Evolutionary conservation across 345 rosid genomes (phyloP).

Genomic region (Hypericum androsaemum): DNA sequence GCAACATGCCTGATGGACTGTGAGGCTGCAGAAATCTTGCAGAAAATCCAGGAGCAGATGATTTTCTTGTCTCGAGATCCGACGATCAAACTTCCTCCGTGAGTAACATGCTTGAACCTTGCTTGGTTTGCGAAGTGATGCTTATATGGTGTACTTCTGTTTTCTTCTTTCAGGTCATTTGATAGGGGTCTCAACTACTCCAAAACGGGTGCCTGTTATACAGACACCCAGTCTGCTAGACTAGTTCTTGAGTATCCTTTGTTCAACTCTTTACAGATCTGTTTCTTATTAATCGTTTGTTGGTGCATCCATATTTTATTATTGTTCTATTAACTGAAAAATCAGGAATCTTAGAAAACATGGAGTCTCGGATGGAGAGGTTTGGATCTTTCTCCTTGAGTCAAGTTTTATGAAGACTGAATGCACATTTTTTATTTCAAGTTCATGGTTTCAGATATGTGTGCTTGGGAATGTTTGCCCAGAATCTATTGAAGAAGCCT

Average conservation of each 20-base stretch:
- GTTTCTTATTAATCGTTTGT: slow-evolving; percentile 10
- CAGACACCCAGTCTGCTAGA: slow-evolving; percentile 55
- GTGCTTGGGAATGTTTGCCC: slow-evolving; percentile 66
- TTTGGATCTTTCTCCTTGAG: slow-evolving; percentile 21
- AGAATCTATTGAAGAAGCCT: slow-evolving; percentile 64
- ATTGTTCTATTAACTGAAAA: slow-evolving; percentile 34
- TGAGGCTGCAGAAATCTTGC: slow-evolving; percentile 63
- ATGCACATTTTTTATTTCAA: slow-evolving; percentile 15
- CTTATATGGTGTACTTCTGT: slow-evolving; percentile 10
- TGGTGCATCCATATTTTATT: background rate
- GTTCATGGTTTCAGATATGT: slow-evolving; percentile 48
- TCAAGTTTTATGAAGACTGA: slow-evolving; percentile 6
- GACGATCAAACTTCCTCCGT: slow-evolving; percentile 66
- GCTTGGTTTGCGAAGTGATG: slow-evolving; percentile 4
- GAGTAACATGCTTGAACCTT: slow-evolving; percentile 20
- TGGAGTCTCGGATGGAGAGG: slow-evolving; percentile 77
- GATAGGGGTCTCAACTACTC: slow-evolving; percentile 55
- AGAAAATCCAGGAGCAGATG: slow-evolving; percentile 75
- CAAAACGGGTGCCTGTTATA: slow-evolving; percentile 32
- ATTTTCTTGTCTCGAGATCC: slow-evolving; percentile 67
- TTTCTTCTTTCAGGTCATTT: slow-evolving; percentile 52
- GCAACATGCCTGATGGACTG: slow-evolving; percentile 74
- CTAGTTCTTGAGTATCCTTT: slow-evolving; percentile 75
- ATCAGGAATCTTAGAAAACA: slow-evolving; percentile 40
- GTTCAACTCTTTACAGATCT: slow-evolving; percentile 5